phyloP scores from a whole-genome alignment of 176 grass and related monocot genomes.

The Oryza longistaminata region DNA sequence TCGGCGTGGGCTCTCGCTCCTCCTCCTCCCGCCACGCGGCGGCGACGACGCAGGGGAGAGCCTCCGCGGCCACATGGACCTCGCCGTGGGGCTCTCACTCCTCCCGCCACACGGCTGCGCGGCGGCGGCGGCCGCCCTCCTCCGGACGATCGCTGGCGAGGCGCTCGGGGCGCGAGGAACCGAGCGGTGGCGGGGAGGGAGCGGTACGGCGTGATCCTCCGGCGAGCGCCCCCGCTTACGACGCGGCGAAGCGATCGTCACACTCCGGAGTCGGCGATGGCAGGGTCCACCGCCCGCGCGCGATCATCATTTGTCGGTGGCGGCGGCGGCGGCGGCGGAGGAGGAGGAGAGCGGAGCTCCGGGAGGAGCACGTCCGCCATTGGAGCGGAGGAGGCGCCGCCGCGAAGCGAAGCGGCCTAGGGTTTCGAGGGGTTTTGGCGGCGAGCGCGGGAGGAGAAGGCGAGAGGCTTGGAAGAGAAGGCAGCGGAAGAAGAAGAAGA shows the following conservation, averaged over 20 bases:
- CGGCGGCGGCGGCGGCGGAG: constrained; percentile 31
- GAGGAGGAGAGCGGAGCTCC: constrained; percentile 4
- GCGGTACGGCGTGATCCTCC: neutral
- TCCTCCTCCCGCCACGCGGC: constrained; percentile 11
- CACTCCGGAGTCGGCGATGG: neutral
- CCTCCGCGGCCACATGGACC: neutral
- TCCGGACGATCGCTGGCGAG: constrained; percentile 26
- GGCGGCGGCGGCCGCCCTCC: neutral
- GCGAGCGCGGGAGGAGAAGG: neutral
- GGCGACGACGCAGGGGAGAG: neutral
- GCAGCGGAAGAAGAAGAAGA: neutral
- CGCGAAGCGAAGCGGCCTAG: neutral
- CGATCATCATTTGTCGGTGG: neutral
- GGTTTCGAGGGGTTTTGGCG: neutral
- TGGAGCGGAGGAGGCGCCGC: constrained; percentile 4
- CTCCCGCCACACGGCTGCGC: neutral
- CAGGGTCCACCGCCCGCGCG: constrained; percentile 5
- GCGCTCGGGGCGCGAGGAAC: constrained; percentile 29
- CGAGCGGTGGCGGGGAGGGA: constrained; percentile 30
- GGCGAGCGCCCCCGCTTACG: constrained; percentile 28
- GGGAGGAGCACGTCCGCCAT: constrained; percentile 21
- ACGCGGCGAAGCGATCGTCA: neutral
- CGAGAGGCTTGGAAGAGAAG: neutral
- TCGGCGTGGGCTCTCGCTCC: constrained; percentile 41
- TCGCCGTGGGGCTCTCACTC: constrained; percentile 37